Conservation (phyloP, 2,329 filamentous ascomycete species). For the Erysiphe pulchra region DNA sequence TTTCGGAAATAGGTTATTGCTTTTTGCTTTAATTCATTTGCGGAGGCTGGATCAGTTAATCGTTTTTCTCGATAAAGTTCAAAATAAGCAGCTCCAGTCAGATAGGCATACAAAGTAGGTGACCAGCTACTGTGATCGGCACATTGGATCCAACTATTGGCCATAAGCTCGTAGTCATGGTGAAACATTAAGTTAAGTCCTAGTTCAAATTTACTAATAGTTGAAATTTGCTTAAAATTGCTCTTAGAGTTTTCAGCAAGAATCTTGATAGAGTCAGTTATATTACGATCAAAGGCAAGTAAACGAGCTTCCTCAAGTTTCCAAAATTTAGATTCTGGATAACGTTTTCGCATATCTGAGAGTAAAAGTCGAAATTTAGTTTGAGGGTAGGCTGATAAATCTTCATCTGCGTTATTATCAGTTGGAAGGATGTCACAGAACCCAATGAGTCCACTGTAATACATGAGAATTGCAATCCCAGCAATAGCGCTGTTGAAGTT, state of each 20-base stretch:
- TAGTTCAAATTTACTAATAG: slow-evolving; percentile 64
- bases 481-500: slow-evolving; percentile 88
- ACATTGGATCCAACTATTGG: slow-evolving; percentile 48
- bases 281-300: slow-evolving; percentile 35
- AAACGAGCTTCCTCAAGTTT: slow-evolving; percentile 66
- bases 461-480: slow-evolving; percentile 54
- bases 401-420: slow-evolving; percentile 25
- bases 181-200: slow-evolving; percentile 54
- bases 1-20: slow-evolving; percentile 47
- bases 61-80: slow-evolving; percentile 50
- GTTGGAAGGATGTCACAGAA: slow-evolving; percentile 67
- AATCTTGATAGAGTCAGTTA: slow-evolving; percentile 41
- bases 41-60: slow-evolving; percentile 18
- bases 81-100: slow-evolving; percentile 53
- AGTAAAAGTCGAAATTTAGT: slow-evolving; percentile 42
- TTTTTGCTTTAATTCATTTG: slow-evolving; percentile 29
- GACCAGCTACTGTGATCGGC: slow-evolving; percentile 76
- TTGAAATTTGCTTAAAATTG: slow-evolving; percentile 70
- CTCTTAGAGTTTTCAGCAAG: slow-evolving; percentile 33
- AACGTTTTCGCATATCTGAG: slow-evolving; percentile 45
- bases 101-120: slow-evolving; percentile 70
- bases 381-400: slow-evolving; percentile 45
- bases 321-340: slow-evolving; percentile 69
- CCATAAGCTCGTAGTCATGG: slow-evolving; percentile 50
- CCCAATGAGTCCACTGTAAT: slow-evolving; percentile 69